These are phyloP conservation scores for Marasmius sp. DNA, from an alignment of 1,284 basidiomycete genomes.

Conservation along the genomic window DNA sequence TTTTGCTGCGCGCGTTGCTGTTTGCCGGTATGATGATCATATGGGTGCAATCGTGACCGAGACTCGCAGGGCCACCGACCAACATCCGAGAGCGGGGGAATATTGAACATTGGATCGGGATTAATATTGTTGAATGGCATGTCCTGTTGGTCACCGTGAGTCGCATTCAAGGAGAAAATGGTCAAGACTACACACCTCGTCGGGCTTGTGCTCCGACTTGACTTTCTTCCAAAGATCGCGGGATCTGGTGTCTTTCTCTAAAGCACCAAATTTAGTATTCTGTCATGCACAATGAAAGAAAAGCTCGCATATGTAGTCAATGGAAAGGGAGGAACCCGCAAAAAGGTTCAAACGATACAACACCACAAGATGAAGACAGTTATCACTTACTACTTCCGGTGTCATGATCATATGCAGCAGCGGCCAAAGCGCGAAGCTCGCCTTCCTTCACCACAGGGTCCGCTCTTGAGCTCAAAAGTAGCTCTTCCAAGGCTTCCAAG, in stretches of 20 bases:
- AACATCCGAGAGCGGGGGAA: constrained; percentile 40
- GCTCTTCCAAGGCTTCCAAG: constrained; percentile 69
- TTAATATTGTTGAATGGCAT: constrained; percentile 71
- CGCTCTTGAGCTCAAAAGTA: constrained; percentile 50
- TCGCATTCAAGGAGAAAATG: not conserved
- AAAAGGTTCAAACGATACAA: not conserved
- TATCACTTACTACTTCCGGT: constrained; percentile 42
- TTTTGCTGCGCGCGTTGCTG: not conserved
- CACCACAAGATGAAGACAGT: not conserved
- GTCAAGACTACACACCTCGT: constrained; percentile 44
- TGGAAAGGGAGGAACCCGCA: not conserved
- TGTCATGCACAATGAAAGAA: too few relatives aligned
- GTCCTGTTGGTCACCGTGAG: constrained; percentile 33
- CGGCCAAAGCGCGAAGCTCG: constrained; percentile 68
- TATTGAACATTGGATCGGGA: constrained; percentile 78
- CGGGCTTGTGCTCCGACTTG: constrained; percentile 68
- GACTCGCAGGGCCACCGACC: not conserved
- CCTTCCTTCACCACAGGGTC: constrained; percentile 73
- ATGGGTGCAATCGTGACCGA: not conserved
- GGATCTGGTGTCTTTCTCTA: constrained; percentile 50
- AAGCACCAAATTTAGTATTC: too few relatives aligned
- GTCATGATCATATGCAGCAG: constrained; percentile 69
- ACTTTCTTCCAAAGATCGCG: constrained; percentile 66
- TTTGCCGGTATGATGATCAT: not conserved
- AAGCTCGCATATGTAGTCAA: constrained; percentile 8